Base-by-base conservation (phyloP, 768 basidiomycete genomes). In the Tricholoma sp. region DNA sequence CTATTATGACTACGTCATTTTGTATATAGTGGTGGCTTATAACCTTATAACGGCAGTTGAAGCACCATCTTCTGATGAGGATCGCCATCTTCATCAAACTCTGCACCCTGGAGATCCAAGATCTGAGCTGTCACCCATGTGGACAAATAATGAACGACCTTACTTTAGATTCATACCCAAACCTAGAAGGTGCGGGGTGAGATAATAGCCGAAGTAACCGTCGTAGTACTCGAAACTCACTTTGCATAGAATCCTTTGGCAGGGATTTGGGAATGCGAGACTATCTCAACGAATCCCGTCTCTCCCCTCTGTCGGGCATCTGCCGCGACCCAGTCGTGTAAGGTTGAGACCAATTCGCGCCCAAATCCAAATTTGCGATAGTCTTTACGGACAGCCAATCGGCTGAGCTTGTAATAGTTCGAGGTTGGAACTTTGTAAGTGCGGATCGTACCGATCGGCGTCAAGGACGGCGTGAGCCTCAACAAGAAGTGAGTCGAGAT, bases 41-140 rank as follows among this genome's bases (percentile, higher is more conserved):
- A 73, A 71, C 58, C 24, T 59, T 59, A 61, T 62, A 73, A 71
- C 58, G 79, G 76, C 63, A 89, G 69, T 60, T 72, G 76, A 63
- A 79, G 71, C 59, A 85, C 78, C 90, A 93, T 90, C 72, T 83
- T 85, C 69, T 92, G 90, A 79, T 94, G 91, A 57, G 88, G 90
- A 66, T 82, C 90, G 31, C 90, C 91, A 56, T 88, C 91, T 73
- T 86, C 89, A 71, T 88, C 87, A 73, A 89, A 91, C 69, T 83
- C 80, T 22, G 79, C 78, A 60, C 86, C 87, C 85, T 91, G 70
- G 32, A 41, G 63, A 64, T 66, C 59, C 56, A 60, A 66, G 64
- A 68, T 69, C 67, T 65, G 60, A 52, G 55, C 37, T 62, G 57
- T 29, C 55, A 57, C 57, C n/a, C 34, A 66, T 66, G 57, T 61